These are phyloP conservation scores for Rhizopogon roseolus DNA, from an alignment of 768 basidiomycete genomes.

Conservation along the genomic window DNA sequence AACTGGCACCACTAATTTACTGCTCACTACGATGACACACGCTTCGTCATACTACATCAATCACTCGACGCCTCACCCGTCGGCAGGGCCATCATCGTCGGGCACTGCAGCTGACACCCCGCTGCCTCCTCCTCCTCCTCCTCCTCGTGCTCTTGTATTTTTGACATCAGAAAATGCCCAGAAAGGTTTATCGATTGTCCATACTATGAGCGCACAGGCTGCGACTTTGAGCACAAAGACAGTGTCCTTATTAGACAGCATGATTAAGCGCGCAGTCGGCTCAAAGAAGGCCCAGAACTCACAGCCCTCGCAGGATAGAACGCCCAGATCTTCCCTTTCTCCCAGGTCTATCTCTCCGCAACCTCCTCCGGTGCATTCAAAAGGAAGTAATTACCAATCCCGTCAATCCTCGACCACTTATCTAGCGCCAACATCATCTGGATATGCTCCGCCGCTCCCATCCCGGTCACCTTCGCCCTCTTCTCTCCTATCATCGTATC, in stretches of 20 bases:
- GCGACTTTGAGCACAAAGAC: conserved; percentile 64
- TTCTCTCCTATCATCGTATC: not conserved
- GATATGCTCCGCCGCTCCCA: conserved; percentile 1
- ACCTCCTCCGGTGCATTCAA: not conserved
- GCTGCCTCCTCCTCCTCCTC: conserved; percentile 12
- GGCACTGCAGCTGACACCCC: conserved; percentile 12
- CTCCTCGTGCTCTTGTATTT: conserved; percentile 49
- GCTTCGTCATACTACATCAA: conserved; percentile 61
- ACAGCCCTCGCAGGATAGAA: not conserved
- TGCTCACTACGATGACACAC: conserved; percentile 55
- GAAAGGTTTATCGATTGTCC: conserved; percentile 53
- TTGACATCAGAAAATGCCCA: conserved; percentile 56
- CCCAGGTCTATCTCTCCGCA: not conserved
- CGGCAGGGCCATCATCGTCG: conserved; percentile 19
- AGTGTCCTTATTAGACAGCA: conserved; percentile 50
- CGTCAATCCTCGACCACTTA: conserved; percentile 1
- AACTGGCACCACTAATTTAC: conserved; percentile 57
- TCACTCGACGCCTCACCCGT: conserved; percentile 48
- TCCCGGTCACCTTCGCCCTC: conserved; percentile 4
- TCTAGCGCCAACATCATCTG: not conserved
- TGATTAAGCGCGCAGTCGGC: conserved; percentile 56
- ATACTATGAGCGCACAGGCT: conserved; percentile 60
- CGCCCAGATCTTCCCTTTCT: not conserved
- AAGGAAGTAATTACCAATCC: not conserved
- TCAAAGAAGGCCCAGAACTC: conserved; percentile 21